A percentile compares a stretch with the other conserved stretches of the same genome.
Conservation (phyloP, 768 basidiomycete genomes). For the Xerocomellus dryophilus region DNA sequence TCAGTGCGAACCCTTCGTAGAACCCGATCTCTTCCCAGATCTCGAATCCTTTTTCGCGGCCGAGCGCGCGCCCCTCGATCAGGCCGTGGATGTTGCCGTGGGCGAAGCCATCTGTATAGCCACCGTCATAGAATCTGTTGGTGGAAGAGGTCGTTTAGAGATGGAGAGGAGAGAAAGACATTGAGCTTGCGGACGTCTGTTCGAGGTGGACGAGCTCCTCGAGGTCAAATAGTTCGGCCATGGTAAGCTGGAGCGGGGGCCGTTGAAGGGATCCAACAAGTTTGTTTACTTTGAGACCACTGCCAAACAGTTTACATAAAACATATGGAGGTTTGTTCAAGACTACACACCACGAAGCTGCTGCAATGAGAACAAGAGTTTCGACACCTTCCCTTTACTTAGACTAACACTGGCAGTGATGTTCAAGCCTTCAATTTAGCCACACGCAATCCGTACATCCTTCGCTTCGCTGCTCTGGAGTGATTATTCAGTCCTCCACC, state of each 20-base stretch:
- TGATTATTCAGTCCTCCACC: conserved; percentile 10
- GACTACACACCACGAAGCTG: background rate
- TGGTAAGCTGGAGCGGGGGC: background rate
- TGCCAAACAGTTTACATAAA: background rate
- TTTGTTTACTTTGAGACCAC: background rate
- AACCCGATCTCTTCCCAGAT: conserved; percentile 98
- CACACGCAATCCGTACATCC: conserved; percentile 2
- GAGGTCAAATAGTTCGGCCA: conserved; percentile 45
- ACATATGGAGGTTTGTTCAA: background rate
- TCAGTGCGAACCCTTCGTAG: conserved; percentile 79
- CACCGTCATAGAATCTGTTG: conserved; percentile 73
- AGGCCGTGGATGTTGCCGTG: conserved; percentile 89
- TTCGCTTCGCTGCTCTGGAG: conserved; percentile 1
- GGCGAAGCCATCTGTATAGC: conserved; percentile 71
- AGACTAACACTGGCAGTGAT: background rate
- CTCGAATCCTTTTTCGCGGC: conserved; percentile 87
- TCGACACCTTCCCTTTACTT: too few relatives aligned
- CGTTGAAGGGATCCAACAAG: too few relatives aligned
- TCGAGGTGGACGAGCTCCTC: conserved; percentile 61
- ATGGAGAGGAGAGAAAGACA: background rate
- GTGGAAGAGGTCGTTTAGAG: background rate
- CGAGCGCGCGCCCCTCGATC: conserved; percentile 87
- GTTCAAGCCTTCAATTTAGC: conserved; percentile 1
- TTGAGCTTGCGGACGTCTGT: conserved; percentile 47
- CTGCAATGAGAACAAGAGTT: background rate